Percentiles rank a stretch among this genome's conserved stretches.
These are phyloP conservation scores for Trapa bicornis DNA, from an alignment of 345 rosid genomes.

Conservation along the genomic window DNA sequence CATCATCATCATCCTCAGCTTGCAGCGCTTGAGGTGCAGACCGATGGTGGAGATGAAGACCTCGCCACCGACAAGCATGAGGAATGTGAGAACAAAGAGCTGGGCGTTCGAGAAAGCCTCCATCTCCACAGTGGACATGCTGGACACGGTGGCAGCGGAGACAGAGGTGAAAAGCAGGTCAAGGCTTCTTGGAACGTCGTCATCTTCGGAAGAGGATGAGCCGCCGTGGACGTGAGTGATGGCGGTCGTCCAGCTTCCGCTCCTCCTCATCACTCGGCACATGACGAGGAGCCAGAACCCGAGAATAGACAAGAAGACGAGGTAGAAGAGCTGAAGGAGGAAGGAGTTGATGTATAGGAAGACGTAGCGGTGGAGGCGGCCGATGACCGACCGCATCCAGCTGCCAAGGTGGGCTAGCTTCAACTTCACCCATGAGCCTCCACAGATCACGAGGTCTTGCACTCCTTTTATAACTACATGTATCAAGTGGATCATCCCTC, in stretches of 20 bases:
- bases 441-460: not conserved
- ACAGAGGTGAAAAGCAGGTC: constrained; percentile 69
- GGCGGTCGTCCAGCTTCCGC: too few relatives aligned
- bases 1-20: not conserved
- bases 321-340: constrained; percentile 35
- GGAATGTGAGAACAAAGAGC: constrained; percentile 35
- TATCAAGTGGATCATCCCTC: not conserved
- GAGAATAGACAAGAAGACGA: constrained; percentile 16
- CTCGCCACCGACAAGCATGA: constrained; percentile 56
- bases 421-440: constrained; percentile 3
- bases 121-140: constrained; percentile 74
- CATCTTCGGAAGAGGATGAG: not conserved
- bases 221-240: too few relatives aligned
- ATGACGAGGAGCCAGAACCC: constrained; percentile 22
- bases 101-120: constrained; percentile 62
- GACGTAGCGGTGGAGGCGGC: not conserved
- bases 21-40: not conserved
- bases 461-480: not conserved
- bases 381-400: constrained; percentile 5
- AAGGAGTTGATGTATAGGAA: constrained; percentile 16
- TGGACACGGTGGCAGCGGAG: constrained; percentile 50
- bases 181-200: constrained; percentile 20
- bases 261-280: too few relatives aligned
- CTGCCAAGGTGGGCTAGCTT: not conserved
- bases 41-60: constrained; percentile 35